These are phyloP conservation scores for Tylopilus felleus DNA, from an alignment of 768 basidiomycete genomes.

Conservation along the genomic window DNA sequence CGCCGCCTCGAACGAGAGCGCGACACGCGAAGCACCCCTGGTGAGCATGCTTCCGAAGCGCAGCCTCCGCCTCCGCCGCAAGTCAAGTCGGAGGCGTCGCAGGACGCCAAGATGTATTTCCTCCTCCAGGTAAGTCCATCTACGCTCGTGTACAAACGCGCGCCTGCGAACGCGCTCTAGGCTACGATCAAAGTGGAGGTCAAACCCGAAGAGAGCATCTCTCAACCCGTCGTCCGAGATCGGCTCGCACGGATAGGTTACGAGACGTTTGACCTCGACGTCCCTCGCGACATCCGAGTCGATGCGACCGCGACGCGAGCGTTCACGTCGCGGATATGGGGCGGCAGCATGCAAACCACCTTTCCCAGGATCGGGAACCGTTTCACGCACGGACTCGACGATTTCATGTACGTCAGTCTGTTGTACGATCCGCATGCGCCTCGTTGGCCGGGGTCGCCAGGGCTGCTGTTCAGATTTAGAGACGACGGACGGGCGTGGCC, in stretches of 20 bases:
- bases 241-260: slow-evolving; percentile 4
- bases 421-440: slow-evolving; percentile 9
- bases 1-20: not conserved
- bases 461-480: slow-evolving; percentile 7
- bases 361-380: slow-evolving; percentile 5
- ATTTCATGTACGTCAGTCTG: slow-evolving; percentile 11
- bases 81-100: slow-evolving; percentile 2
- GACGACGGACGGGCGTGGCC: slow-evolving; percentile 7
- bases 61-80: not conserved
- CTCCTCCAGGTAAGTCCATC: slow-evolving; percentile 3
- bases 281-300: slow-evolving; percentile 5
- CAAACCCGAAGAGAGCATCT: slow-evolving; percentile 4
- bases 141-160: not conserved
- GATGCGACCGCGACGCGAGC: slow-evolving; percentile 4
- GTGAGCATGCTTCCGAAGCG: slow-evolving; percentile 1
- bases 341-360: not conserved
- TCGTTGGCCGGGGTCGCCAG: slow-evolving; percentile 14
- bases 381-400: slow-evolving; percentile 12
- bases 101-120: slow-evolving; percentile 1
- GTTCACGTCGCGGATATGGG: slow-evolving; percentile 8
- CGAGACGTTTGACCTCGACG: slow-evolving; percentile 7
- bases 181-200: slow-evolving; percentile 9
- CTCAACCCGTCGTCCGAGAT: slow-evolving; percentile 6
- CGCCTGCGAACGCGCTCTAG: not conserved
- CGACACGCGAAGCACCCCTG: not conserved